Evolutionary conservation across 2,329 filamentous ascomycete species (phyloP).

Genomic region (Sporothrix mexicana): DNA sequence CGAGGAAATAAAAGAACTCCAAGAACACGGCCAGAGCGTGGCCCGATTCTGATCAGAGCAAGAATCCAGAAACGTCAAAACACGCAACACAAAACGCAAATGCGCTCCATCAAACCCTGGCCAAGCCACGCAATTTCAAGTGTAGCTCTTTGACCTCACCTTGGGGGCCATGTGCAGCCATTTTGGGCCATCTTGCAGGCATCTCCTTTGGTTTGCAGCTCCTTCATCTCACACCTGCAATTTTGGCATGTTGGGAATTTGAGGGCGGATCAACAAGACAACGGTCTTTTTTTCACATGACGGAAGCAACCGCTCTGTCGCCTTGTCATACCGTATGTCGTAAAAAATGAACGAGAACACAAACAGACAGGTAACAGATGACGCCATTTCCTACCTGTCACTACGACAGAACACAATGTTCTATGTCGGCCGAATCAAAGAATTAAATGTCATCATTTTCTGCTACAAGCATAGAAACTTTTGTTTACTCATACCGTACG

Average conservation of each 20-base stretch:
- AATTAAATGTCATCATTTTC: no score
- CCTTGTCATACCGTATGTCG: neutral
- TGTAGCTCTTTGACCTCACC: neutral
- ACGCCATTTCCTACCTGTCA: neutral
- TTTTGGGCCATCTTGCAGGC: neutral
- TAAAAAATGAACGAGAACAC: neutral
- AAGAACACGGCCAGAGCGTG: neutral
- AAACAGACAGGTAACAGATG: neutral
- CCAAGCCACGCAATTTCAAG: conserved; percentile 19
- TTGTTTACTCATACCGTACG: no score
- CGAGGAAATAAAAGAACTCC: neutral
- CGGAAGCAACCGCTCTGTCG: neutral
- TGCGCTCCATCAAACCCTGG: neutral
- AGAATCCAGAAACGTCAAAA: neutral
- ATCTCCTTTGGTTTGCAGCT: conserved; percentile 12
- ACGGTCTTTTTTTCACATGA: neutral
- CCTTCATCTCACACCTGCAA: neutral
- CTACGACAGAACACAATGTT: neutral
- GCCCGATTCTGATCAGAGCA: neutral
- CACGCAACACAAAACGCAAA: neutral
- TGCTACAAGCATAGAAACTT: no score
- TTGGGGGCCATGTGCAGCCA: neutral
- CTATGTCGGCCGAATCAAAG: neutral
- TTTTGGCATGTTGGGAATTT: neutral
- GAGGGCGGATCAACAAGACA: neutral